Evolutionary conservation across 2,329 filamentous ascomycete genomes (phyloP), one percentile per base, ranked within the genome.

Genomic region (Hysterium pulicare): DNA sequence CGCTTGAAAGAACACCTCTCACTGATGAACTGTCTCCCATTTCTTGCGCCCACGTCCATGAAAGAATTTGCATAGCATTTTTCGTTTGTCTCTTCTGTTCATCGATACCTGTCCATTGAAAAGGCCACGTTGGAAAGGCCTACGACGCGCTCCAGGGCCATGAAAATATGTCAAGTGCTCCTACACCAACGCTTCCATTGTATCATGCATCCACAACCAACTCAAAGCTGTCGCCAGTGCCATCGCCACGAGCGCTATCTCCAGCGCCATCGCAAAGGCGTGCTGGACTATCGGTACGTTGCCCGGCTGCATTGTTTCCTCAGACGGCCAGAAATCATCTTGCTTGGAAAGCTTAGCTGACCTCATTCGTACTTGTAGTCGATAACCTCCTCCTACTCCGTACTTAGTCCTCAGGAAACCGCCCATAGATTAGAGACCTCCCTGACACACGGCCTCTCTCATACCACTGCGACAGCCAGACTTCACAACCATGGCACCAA

Each of bases 401-500:
- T 80, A 59, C 78, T 96, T 62, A 84, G 83, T n/a, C 78, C 85
- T 16, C 76, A 84, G 60, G 86, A 95, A 68, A 85, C 87, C 9
- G 90, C 89, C 33, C 76, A 83, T 41, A 82, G 81, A 51, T 74
- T 97, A 41, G 78, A 83, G 50, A 94, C 91, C 3, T 96, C 90
- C n/a, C 73, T 95, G 20, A 82, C 77, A 11, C 79, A 87, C 59
- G 93, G 93, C 40, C 78, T 98, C 11, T 82, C 87, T 4, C 84
- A 87, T 0, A 79, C 82, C 33, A 89, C 95, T 68, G 93, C 90
- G 26, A 77, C 90, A 46, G 79, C 84, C 42, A 82, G 91, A 59
- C 76, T 95, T 47, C 79, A 84, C 59, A 81, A 86, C 50, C 82
- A 93, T 71, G 93, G 93, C 23, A 83, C 86, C 21, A 98, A 98